phyloP scores from a whole-genome alignment of 2,329 filamentous ascomycete genomes.

The Neonectria ditissima region DNA sequence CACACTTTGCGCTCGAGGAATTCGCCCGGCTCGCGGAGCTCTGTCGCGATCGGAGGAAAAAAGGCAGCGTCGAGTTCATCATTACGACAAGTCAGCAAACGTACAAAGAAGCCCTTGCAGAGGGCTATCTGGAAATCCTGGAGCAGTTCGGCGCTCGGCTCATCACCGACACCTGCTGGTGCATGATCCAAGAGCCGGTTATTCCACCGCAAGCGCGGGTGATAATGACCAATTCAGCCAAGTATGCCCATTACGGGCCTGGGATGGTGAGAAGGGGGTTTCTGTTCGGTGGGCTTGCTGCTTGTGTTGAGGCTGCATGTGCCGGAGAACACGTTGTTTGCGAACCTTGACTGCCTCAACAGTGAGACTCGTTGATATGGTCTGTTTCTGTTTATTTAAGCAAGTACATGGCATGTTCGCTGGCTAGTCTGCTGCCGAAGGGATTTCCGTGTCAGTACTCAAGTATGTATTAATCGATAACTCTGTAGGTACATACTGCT shows the following conservation, averaged over 20 bases:
- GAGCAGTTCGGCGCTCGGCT: slow-evolving; percentile 53
- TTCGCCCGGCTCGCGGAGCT: slow-evolving; percentile 48
- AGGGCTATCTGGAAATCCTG: slow-evolving; percentile 46
- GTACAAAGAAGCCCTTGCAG: slow-evolving; percentile 5
- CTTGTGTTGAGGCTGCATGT: slow-evolving; percentile 42
- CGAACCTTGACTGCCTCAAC: not conserved
- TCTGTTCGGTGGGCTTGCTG: slow-evolving; percentile 41
- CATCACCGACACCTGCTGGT: slow-evolving; percentile 61
- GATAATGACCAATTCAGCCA: slow-evolving; percentile 60
- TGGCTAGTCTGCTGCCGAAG: not conserved
- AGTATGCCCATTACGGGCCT: slow-evolving; percentile 59
- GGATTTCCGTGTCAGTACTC: not conserved
- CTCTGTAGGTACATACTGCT: not conserved
- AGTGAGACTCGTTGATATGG: too few relatives aligned
- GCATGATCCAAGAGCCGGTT: slow-evolving; percentile 57
- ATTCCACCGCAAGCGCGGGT: slow-evolving; percentile 44
- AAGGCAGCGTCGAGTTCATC: slow-evolving; percentile 24
- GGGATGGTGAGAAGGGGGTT: slow-evolving; percentile 39
- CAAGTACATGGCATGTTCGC: not conserved
- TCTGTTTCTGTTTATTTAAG: too few relatives aligned
- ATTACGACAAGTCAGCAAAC: slow-evolving; percentile 37
- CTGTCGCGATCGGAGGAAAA: slow-evolving; percentile 44
- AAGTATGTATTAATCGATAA: slow-evolving; percentile 2
- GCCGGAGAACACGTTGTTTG: not conserved
- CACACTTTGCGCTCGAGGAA: slow-evolving; percentile 57